A percentile compares a stretch with the other conserved stretches of the same genome.
Evolutionary conservation across 441 rosid species (phyloP).

Genomic region (Euphorbia celastroides): DNA sequence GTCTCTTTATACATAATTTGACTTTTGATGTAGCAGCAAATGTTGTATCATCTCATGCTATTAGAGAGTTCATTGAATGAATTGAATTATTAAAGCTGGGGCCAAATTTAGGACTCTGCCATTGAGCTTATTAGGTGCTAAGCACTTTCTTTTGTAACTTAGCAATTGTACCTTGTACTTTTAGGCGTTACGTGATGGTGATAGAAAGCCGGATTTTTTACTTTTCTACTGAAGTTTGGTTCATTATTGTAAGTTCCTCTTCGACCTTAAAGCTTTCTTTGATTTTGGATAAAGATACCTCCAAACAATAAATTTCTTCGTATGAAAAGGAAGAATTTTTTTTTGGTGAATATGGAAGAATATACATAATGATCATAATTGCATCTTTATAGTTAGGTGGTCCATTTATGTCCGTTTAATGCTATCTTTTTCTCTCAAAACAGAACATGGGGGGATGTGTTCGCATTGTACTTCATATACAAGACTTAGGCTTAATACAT

Average conservation of each 20-base stretch:
- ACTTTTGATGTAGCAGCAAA: not conserved
- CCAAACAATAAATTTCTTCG: too few species aligned
- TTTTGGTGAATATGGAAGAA: not conserved
- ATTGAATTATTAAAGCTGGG: slow-evolving; percentile 27
- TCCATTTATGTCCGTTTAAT: slow-evolving; percentile 3
- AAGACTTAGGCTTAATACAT: too few species aligned
- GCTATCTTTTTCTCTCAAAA: not conserved
- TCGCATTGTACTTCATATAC: not conserved
- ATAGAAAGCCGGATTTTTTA: too few species aligned
- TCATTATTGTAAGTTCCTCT: too few species aligned
- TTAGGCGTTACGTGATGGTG: too few species aligned
- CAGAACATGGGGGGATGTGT: not conserved
- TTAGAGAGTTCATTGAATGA: slow-evolving; percentile 23
- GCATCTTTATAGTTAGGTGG: slow-evolving; percentile 16
- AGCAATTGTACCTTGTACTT: too few species aligned
- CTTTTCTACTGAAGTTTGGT: too few species aligned
- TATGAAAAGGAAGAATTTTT: not conserved
- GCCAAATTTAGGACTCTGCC: slow-evolving; percentile 26
- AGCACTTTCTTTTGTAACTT: slow-evolving; percentile 36
- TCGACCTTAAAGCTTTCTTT: not conserved
- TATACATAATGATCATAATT: slow-evolving; percentile 10
- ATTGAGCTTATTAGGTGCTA: slow-evolving; percentile 37
- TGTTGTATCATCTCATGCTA: slow-evolving; percentile 5
- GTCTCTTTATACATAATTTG: slow-evolving; percentile 8
- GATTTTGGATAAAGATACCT: not conserved